Base-by-base conservation (phyloP, 2,329 filamentous ascomycete species). In the Exophiala lecanii-corni region DNA sequence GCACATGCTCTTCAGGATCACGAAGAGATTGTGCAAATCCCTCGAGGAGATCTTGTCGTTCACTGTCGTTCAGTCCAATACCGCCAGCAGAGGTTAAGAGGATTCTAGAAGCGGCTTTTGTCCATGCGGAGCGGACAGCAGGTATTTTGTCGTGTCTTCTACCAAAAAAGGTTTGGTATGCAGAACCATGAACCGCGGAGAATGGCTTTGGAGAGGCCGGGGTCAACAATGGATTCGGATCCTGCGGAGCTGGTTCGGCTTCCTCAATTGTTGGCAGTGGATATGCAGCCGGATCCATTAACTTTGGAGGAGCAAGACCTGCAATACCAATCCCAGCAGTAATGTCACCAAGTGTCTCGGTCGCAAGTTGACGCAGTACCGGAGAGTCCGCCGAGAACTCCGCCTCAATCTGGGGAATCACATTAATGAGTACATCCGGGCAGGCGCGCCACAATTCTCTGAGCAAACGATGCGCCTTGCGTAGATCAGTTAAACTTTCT, bases 301-400 rank as follows among this genome's bases (percentile, higher is more conserved):
- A 65, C 7, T 84, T 78, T 5, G 79, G 68, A 10, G 84, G 78
- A 12, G 89, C 88, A 42, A 87, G 86, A 0, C 91, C 91, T 49
- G 89, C 88, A 48, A 91, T 86, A 37, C 91, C 91, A 61, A 97
- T 94, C 4, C 91, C 91, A 30, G 91, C 84, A 18, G 94, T 84
- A 73, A 98, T 89, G 60, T 97, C 91, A 40, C 94, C 92, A 28
- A 98, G 79, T 0, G 92, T 95, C 64, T 97, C 88, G 0, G 91
- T 94, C 2, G 91, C 91, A 44, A 98, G 75, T 46, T 87, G 76
- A 40, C 92, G 85, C 42, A 98, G 71, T 55, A 92, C 82, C 2
- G 89, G 75, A 47, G 94, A 94, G 60, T 98, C 92, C 0, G 89
- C 89, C 3, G 84, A 85, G 39, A 98, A 71, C 67, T 98, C 92